These are phyloP conservation scores for Immersiporthe knoxdaviesiana DNA, from an alignment of 2,329 filamentous ascomycete species.

Conservation along the genomic window DNA sequence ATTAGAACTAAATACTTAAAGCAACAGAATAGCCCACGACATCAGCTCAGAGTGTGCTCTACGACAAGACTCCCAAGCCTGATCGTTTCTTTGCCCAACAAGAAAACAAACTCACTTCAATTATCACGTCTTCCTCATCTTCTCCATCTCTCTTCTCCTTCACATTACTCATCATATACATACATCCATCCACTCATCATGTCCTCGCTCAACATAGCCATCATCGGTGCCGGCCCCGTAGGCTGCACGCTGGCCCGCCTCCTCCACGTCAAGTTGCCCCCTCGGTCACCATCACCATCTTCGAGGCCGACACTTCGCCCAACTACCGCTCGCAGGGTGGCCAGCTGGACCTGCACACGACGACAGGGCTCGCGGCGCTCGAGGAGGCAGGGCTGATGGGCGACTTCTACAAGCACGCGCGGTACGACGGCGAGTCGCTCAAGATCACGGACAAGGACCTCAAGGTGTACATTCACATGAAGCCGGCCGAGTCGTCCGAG, in stretches of 20 bases:
- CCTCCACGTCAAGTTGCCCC: slow-evolving; percentile 47
- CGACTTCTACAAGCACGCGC: slow-evolving; percentile 52
- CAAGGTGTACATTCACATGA: slow-evolving; percentile 39
- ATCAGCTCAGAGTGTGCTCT: background rate
- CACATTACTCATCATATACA: background rate
- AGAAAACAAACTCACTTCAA: background rate
- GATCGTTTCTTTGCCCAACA: background rate
- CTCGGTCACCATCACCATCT: slow-evolving; percentile 50
- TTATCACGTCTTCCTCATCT: background rate
- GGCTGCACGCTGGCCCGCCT: slow-evolving; percentile 57
- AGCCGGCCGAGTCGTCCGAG: slow-evolving; percentile 38
- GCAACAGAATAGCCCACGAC: background rate
- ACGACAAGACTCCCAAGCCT: background rate
- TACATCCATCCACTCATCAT: slow-evolving; percentile 30
- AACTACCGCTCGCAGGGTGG: slow-evolving; percentile 54
- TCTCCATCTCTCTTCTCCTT: background rate
- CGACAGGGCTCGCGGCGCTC: slow-evolving; percentile 54
- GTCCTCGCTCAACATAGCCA: slow-evolving; percentile 43
- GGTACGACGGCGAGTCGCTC: slow-evolving; percentile 56
- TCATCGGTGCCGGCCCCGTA: slow-evolving; percentile 52
- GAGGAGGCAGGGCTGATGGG: slow-evolving; percentile 53
- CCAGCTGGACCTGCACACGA: slow-evolving; percentile 57
- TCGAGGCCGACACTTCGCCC: slow-evolving; percentile 51
- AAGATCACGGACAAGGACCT: slow-evolving; percentile 50
- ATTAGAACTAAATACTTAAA: no score